Percentiles rank a stretch among this genome's conserved stretches.
These are phyloP conservation scores for Backusella circina DNA, from an alignment of 192 early-diverging fungal species.

Conservation along the genomic window DNA sequence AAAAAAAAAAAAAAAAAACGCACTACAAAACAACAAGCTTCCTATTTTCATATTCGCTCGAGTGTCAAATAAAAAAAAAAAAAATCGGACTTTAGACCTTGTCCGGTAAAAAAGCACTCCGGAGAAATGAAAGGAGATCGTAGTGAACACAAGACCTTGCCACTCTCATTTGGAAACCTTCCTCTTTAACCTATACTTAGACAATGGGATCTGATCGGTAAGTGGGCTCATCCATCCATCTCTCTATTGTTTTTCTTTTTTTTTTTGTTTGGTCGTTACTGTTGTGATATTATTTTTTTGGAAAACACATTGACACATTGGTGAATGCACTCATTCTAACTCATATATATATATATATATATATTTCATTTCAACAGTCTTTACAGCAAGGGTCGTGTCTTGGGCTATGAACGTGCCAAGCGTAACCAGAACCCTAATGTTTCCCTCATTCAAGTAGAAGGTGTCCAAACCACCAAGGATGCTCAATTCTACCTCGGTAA, in stretches of 20 bases:
- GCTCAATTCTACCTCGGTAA: conserved; percentile 98
- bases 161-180: conserved; percentile 1
- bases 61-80: not conserved
- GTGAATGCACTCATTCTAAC: not conserved
- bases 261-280: not conserved
- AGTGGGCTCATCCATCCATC: conserved; percentile 7
- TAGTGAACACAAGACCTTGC: not conserved
- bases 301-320: too few relatives aligned
- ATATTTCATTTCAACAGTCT: conserved; percentile 64
- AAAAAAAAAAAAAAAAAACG: too few relatives aligned
- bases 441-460: conserved; percentile 91
- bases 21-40: too few relatives aligned
- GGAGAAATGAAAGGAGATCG: not conserved
- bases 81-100: not conserved
- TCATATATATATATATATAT: too few relatives aligned
- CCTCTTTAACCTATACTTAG: conserved; percentile 15
- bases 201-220: conserved; percentile 18
- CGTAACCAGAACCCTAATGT: conserved; percentile 88
- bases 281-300: too few relatives aligned
- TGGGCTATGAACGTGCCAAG: conserved; percentile 93
- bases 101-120: not conserved
- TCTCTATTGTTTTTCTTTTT: not conserved
- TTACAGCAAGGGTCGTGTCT: conserved; percentile 96
- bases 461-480: conserved; percentile 85
- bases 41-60: too few relatives aligned